Conservation (phyloP, 306 rosid genomes). For the Spatholobus suberectus region DNA sequence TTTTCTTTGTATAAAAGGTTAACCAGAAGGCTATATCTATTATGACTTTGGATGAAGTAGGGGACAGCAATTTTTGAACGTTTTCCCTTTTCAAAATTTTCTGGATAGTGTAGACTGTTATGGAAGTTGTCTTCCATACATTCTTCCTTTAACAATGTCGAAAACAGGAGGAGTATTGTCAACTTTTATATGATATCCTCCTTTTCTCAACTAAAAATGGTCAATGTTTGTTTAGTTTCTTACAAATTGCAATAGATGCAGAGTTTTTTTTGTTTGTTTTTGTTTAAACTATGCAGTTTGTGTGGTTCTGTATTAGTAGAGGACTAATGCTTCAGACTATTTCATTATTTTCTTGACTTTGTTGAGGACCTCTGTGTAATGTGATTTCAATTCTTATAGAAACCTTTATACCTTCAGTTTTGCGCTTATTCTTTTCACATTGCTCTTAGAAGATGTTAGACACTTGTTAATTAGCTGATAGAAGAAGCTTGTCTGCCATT, state of each 20-base stretch:
- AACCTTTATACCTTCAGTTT: background rate
- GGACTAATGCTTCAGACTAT: constrained; percentile 3
- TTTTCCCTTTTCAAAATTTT: constrained; percentile 9
- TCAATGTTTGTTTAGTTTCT: background rate
- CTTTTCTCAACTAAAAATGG: background rate
- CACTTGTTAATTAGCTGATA: constrained; percentile 1
- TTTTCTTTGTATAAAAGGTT: background rate
- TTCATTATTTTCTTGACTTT: background rate
- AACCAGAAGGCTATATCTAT: background rate
- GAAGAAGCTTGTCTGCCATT: constrained; percentile 16
- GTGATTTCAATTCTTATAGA: constrained; percentile 5
- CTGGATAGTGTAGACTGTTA: background rate
- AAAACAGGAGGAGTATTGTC: background rate
- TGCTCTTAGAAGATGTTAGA: background rate
- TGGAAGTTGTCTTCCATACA: background rate
- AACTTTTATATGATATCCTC: background rate
- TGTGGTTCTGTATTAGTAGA: background rate
- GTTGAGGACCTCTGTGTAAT: background rate
- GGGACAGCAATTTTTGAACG: background rate
- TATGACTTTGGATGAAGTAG: constrained; percentile 9
- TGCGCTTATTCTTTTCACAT: background rate
- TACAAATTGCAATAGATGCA: constrained; percentile 4
- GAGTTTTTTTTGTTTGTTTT: background rate
- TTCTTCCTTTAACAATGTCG: background rate
- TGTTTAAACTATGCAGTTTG: background rate